Evolutionary conservation across 2,329 filamentous ascomycete genomes (phyloP).

Genomic region (Alternaria alternata): DNA sequence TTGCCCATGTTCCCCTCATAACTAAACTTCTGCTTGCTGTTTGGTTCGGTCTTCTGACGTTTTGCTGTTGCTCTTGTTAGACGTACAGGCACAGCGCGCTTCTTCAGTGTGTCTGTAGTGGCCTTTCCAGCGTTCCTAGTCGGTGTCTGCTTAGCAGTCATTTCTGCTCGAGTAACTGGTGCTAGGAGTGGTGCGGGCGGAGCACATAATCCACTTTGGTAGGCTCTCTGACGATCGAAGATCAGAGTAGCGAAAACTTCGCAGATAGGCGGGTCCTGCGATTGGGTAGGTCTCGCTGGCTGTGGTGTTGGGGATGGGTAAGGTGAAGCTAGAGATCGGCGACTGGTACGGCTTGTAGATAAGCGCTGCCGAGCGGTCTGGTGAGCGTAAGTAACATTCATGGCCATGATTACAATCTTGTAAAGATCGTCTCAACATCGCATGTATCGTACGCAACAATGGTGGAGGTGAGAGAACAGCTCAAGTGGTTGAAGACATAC

Average conservation of each 20-base stretch:
- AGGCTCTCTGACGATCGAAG: constrained; percentile 17
- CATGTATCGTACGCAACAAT: constrained; percentile 11
- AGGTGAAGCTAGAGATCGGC: neutral
- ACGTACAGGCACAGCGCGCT: neutral
- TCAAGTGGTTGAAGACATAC: neutral
- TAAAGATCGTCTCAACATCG: neutral
- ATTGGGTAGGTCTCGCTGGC: neutral
- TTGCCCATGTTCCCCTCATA: neutral
- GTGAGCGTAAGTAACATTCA: neutral
- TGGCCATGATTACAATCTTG: constrained; percentile 5
- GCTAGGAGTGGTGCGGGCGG: too few species aligned
- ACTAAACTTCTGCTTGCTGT: neutral
- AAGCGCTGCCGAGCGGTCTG: neutral
- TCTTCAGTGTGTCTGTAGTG: neutral
- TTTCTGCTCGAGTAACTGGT: neutral
- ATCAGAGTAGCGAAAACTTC: constrained; percentile 19
- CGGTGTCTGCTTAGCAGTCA: neutral
- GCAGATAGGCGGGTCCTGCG: neutral
- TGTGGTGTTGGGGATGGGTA: neutral
- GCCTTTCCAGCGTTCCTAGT: neutral
- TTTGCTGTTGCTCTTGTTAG: neutral
- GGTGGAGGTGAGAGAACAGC: neutral
- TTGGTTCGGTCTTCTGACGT: neutral
- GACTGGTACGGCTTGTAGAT: neutral
- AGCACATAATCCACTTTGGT: neutral